phyloP scores from a whole-genome alignment of 1,139 yeast species.

The Meyerozyma smithsonii region DNA sequence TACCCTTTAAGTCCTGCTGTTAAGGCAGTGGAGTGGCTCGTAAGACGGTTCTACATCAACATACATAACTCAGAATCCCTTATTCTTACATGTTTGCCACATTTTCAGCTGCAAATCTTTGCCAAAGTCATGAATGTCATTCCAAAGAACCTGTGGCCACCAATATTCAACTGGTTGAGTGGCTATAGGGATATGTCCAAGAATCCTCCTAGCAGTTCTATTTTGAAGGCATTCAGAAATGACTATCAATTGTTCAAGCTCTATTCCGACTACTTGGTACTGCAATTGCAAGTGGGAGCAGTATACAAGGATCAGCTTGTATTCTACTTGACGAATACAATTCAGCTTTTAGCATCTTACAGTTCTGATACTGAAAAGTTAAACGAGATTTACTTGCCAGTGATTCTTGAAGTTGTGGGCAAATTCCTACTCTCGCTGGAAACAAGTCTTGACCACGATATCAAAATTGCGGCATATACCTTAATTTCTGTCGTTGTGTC shows the following conservation, averaged over 20 bases:
- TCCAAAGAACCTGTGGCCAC: slow-evolving; percentile 61
- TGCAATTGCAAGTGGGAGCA: slow-evolving; percentile 49
- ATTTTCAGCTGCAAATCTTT: slow-evolving; percentile 69
- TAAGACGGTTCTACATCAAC: slow-evolving; percentile 86
- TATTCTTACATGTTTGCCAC: slow-evolving; percentile 70
- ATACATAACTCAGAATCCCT: slow-evolving; percentile 72
- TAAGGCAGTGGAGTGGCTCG: slow-evolving; percentile 90
- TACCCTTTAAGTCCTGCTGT: slow-evolving; percentile 72
- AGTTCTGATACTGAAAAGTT: slow-evolving; percentile 26
- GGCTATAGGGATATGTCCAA: slow-evolving; percentile 64
- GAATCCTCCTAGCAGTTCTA: slow-evolving; percentile 62
- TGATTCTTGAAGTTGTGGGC: slow-evolving; percentile 56
- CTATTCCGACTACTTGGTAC: slow-evolving; percentile 55
- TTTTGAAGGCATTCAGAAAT: slow-evolving; percentile 64
- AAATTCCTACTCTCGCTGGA: slow-evolving; percentile 36
- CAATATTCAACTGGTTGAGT: slow-evolving; percentile 65
- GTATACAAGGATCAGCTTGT: slow-evolving; percentile 70
- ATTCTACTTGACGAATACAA: slow-evolving; percentile 72
- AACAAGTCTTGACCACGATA: slow-evolving; percentile 45
- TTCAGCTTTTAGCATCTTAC: slow-evolving; percentile 48
- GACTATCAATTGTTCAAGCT: slow-evolving; percentile 66
- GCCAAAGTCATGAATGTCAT: slow-evolving; percentile 69
- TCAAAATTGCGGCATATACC: slow-evolving; percentile 81
- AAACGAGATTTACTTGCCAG: slow-evolving; percentile 40
- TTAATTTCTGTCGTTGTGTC: slow-evolving; percentile 73